Evolutionary conservation across 1,284 basidiomycete species (phyloP).

Genomic region (Cerrena zonata): DNA sequence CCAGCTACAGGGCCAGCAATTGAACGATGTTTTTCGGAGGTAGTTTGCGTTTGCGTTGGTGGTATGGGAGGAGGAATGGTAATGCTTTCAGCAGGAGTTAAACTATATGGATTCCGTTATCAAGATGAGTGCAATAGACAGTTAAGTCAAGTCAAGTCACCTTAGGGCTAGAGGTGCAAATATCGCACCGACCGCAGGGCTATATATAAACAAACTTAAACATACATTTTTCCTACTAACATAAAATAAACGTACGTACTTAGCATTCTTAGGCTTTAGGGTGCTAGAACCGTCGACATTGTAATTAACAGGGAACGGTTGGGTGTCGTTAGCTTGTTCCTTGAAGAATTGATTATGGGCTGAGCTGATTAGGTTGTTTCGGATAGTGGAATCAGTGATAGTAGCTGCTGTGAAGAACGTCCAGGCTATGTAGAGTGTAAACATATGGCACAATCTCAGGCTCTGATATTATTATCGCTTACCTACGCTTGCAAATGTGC

Average conservation of each 20-base stretch:
- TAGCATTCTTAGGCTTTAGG: too few species aligned
- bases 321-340: background rate
- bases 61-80: too few species aligned
- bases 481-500: too few species aligned
- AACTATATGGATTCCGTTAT: too few species aligned
- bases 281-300: too few species aligned
- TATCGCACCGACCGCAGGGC: slow-evolving; percentile 18
- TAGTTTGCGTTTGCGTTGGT: too few species aligned
- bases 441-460: background rate
- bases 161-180: slow-evolving; percentile 19
- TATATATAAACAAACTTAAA: too few species aligned
- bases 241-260: background rate
- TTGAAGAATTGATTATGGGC: background rate
- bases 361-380: background rate
- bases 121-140: too few species aligned
- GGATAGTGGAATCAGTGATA: background rate
- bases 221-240: too few species aligned
- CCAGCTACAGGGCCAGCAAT: slow-evolving; percentile 3
- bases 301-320: background rate
- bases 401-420: background rate
- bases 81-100: too few species aligned
- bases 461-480: background rate
- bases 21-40: background rate
- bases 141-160: too few species aligned
- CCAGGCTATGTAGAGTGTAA: background rate